phyloP scores from a whole-genome alignment of 2,329 filamentous ascomycete genomes.

The Ramularia collo-cygni region DNA sequence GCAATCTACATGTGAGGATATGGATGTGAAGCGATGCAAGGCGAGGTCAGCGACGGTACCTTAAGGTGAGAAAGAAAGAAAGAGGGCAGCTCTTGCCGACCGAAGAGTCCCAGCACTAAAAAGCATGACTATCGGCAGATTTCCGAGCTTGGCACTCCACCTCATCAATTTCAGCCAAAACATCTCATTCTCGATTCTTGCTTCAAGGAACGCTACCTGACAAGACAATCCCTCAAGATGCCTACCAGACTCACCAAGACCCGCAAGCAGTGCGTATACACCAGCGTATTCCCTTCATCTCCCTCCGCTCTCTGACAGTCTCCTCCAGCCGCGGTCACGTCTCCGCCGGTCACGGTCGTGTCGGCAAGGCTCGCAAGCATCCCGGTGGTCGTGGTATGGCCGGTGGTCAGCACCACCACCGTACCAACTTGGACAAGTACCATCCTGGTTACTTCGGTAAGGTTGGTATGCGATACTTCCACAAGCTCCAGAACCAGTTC shows the following conservation, averaged over 20 bases:
- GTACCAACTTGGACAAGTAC: slow-evolving; percentile 89
- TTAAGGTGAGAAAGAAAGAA: too few relatives aligned
- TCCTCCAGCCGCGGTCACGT: slow-evolving; percentile 81
- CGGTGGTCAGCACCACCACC: slow-evolving; percentile 98
- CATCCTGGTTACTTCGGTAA: slow-evolving; percentile 99
- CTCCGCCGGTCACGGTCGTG: slow-evolving; percentile 93
- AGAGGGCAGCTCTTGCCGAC: too few relatives aligned
- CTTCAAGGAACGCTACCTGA: too few relatives aligned
- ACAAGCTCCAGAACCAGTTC: slow-evolving; percentile 90
- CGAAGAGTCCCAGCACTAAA: too few relatives aligned
- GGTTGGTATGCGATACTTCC: slow-evolving; percentile 61
- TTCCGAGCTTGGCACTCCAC: too few relatives aligned
- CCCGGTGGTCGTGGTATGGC: slow-evolving; percentile 77
- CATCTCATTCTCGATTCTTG: too few relatives aligned
- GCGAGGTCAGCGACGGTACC: too few relatives aligned
- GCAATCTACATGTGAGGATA: too few relatives aligned
- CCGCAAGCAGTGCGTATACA: slow-evolving; percentile 63
- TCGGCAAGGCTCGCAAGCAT: slow-evolving; percentile 97
- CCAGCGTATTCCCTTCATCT: slow-evolving; percentile 10
- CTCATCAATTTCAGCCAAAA: too few relatives aligned
- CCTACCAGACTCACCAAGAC: slow-evolving; percentile 70
- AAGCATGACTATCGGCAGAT: too few relatives aligned
- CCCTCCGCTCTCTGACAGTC: slow-evolving; percentile 9
- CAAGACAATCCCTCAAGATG: slow-evolving; percentile 55
- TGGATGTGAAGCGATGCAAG: too few relatives aligned